A percentile compares a stretch with the other conserved stretches of the same genome.
phyloP scores from a whole-genome alignment of 768 basidiomycete genomes.

The Amylocystis lapponica region DNA sequence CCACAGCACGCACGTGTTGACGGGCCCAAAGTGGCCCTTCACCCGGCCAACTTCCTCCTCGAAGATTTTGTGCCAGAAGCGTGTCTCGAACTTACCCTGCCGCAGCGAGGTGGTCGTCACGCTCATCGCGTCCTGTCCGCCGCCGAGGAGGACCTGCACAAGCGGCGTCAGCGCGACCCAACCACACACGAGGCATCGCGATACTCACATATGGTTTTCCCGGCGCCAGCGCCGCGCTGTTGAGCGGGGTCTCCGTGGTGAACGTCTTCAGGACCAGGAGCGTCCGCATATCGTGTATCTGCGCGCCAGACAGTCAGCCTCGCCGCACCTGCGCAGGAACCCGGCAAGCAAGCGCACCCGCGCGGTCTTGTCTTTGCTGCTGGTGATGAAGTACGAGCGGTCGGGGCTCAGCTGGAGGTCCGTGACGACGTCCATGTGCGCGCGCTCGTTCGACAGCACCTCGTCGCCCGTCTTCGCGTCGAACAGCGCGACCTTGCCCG shows the following conservation, averaged over 20 bases:
- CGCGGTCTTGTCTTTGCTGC: constrained; percentile 95
- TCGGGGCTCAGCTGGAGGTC: constrained; percentile 91
- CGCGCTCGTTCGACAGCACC: constrained; percentile 75
- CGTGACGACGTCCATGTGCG: constrained; percentile 82
- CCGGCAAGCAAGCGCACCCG: constrained; percentile 46
- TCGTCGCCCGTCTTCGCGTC: constrained; percentile 87
- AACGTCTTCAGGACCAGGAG: constrained; percentile 91
- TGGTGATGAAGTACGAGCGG: constrained; percentile 91
- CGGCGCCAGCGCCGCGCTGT: constrained; percentile 86
- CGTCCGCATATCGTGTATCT: constrained; percentile 87
- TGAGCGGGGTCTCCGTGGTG: constrained; percentile 89
- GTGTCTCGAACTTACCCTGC: constrained; percentile 96
- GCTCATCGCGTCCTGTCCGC: constrained; percentile 96
- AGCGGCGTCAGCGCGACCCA: neutral
- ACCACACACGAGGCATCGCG: neutral
- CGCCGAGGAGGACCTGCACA: constrained; percentile 77
- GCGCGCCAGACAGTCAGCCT: no score
- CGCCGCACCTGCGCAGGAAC: constrained; percentile 2
- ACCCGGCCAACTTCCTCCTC: constrained; percentile 97
- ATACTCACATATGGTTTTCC: constrained; percentile 72
- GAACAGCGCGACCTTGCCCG: constrained; percentile 90
- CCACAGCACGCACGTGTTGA: constrained; percentile 78
- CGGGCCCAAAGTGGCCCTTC: constrained; percentile 94
- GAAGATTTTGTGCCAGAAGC: constrained; percentile 97
- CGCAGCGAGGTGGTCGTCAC: constrained; percentile 93